Conservation (phyloP, 345 rosid genomes). For the Populus alba region DNA sequence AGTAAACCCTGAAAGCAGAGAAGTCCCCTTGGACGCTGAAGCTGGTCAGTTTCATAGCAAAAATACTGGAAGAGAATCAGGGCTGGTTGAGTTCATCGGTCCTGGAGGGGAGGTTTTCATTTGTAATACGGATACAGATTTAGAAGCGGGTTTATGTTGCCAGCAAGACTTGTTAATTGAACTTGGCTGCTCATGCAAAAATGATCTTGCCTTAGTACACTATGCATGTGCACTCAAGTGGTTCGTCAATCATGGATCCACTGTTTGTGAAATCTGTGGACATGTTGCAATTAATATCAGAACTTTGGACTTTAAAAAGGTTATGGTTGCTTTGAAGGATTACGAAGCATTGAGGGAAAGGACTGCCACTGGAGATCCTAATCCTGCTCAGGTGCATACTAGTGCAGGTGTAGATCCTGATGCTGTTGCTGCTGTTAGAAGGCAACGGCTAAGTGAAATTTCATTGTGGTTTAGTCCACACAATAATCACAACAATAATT, state of each 20-base stretch:
- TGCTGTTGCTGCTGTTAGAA: constrained; percentile 71
- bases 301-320: constrained; percentile 57
- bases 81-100: constrained; percentile 59
- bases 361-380: constrained; percentile 62
- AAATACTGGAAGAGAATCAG: constrained; percentile 38
- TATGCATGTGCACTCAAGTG: constrained; percentile 95
- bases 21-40: constrained; percentile 28
- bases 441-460: constrained; percentile 84
- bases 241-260: constrained; percentile 95
- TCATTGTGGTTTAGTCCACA: constrained; percentile 79
- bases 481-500: constrained; percentile 22
- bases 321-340: constrained; percentile 65
- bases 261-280: constrained; percentile 89
- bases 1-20: constrained; percentile 22
- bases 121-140: constrained; percentile 56
- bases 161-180: constrained; percentile 56
- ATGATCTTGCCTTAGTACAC: constrained; percentile 83
- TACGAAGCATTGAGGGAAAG: constrained; percentile 71
- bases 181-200: constrained; percentile 95
- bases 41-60: constrained; percentile 26
- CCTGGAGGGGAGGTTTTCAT: constrained; percentile 81
- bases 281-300: constrained; percentile 57
- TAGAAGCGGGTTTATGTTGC: constrained; percentile 64
- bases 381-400: constrained; percentile 39
- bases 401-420: constrained; percentile 65